Evolutionary conservation across 2,329 filamentous ascomycete genomes (phyloP), one percentile per base, ranked within the genome.

Genomic region (Emmonsia crescens): DNA sequence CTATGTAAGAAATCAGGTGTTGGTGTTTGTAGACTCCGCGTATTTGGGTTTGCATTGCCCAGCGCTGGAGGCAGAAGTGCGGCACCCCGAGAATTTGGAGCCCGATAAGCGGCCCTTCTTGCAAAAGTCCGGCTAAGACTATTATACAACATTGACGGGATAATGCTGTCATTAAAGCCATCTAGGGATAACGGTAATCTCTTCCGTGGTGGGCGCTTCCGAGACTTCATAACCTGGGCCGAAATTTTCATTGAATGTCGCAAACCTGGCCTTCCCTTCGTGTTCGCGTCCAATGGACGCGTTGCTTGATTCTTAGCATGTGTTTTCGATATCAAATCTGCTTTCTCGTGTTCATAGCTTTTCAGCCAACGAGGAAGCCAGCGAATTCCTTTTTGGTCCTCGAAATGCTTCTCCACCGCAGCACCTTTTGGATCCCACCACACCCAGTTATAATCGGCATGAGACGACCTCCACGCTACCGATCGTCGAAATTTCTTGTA

Each of bases 391-490:
- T 52, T 65, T 58, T 60, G 64, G 27, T 66, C 62, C 38, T 64
- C 58, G 1, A 62, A 62, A 48, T 69, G 69, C 51, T 64, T 21
- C 19, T 61, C 40, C 16, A 49, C 6, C 29, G 24, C 51, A 63
- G 68, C 65, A 27, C 71, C 66, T 1, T 66, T 67, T 12, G 73
- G 73, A 65, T 76, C 72, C 75, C 75, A 76, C 75, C 75, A 77
- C 14, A 75, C 67, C 73, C 74, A 75, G 52, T 64, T 68, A 64
- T 75, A 76, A 59, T 75, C 71, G 10, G 68, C 66, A 61, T 66
- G 69, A 3, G 71, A 67, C 3, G 74, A 71, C 55, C 69, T 70
- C 75, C 75, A 76, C 4, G 69, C 63, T 5, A 70, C 65, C 67
- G 66, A 72, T 6, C 68, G 59, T 54, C 67, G 62, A 10, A 74